phyloP scores from a whole-genome alignment of 768 basidiomycete species.

The Leccinum obscurum region DNA sequence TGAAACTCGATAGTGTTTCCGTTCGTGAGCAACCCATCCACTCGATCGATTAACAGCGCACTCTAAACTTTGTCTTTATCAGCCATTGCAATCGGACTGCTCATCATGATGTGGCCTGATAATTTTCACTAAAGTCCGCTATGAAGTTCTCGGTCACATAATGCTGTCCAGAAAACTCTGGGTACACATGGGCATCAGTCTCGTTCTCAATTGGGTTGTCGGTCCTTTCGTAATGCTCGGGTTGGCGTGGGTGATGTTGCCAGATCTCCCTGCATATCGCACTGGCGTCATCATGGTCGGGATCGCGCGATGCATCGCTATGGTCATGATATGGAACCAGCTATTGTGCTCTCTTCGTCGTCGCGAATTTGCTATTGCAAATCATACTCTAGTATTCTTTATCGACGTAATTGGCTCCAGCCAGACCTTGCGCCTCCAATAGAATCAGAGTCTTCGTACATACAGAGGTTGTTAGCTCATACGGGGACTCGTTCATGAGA shows the following conservation, averaged over 20 bases:
- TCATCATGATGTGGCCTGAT: slow-evolving; percentile 85
- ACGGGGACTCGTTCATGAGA: too few relatives aligned
- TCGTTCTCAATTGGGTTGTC: slow-evolving; percentile 77
- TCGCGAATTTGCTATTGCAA: slow-evolving; percentile 78
- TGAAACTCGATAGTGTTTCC: slow-evolving; percentile 68
- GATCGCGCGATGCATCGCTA: slow-evolving; percentile 41
- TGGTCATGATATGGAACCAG: slow-evolving; percentile 84
- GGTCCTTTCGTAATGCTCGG: slow-evolving; percentile 86
- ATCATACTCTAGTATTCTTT: slow-evolving; percentile 69
- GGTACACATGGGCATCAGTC: slow-evolving; percentile 66
- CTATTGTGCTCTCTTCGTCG: slow-evolving; percentile 80
- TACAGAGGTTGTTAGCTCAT: too few relatives aligned
- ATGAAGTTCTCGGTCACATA: slow-evolving; percentile 63
- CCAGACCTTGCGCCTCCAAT: slow-evolving; percentile 44
- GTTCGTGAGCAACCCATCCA: slow-evolving; percentile 58
- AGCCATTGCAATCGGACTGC: slow-evolving; percentile 82
- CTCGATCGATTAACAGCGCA: not conserved
- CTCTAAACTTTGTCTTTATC: not conserved
- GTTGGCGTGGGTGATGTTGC: slow-evolving; percentile 81
- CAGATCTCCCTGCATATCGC: slow-evolving; percentile 72
- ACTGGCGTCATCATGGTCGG: slow-evolving; percentile 85
- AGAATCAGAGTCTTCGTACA: slow-evolving; percentile 24
- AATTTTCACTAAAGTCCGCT: slow-evolving; percentile 72
- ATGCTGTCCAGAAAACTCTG: slow-evolving; percentile 56
- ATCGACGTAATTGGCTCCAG: slow-evolving; percentile 65